Percentiles rank a stretch among this genome's conserved stretches.
Evolutionary conservation across 257 asterid species (phyloP).

Genomic region (Rubia yunnanensis): DNA sequence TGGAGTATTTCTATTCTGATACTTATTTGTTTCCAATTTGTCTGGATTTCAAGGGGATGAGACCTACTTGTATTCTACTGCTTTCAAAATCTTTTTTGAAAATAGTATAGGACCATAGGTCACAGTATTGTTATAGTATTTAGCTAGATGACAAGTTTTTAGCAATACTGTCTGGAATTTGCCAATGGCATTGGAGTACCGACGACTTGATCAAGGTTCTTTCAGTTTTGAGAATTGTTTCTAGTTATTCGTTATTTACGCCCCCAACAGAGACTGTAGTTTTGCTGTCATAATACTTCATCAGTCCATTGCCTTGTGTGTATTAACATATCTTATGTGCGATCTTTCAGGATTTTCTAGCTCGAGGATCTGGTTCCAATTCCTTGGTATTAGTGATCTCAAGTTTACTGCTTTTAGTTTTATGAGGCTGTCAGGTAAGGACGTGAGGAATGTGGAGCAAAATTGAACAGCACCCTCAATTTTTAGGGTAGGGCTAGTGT

Average conservation of each 20-base stretch:
- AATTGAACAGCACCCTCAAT: neutral
- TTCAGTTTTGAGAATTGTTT: neutral
- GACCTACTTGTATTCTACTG: neutral
- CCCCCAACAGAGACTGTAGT: neutral
- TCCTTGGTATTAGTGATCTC: slow-evolving; percentile 29
- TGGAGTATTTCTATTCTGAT: neutral
- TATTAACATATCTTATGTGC: slow-evolving; percentile 6
- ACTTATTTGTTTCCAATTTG: neutral
- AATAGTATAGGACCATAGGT: neutral
- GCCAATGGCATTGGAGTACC: neutral
- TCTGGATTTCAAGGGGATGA: neutral
- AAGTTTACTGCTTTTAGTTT: slow-evolving; percentile 30
- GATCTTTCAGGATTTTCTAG: slow-evolving; percentile 48
- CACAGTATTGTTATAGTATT: neutral
- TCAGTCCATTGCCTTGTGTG: neutral
- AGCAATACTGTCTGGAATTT: neutral
- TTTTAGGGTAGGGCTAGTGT: slow-evolving; percentile 3
- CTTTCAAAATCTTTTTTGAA: neutral
- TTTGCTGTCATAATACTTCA: neutral
- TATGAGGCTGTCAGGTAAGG: neutral
- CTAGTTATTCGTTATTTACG: neutral
- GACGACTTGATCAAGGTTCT: neutral
- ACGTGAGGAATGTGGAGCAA: neutral
- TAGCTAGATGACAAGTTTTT: neutral
- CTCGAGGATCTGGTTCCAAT: slow-evolving; percentile 25